phyloP scores from a whole-genome alignment of 495 filamentous ascomycete species.

The Aspergillus bertholletiae region DNA sequence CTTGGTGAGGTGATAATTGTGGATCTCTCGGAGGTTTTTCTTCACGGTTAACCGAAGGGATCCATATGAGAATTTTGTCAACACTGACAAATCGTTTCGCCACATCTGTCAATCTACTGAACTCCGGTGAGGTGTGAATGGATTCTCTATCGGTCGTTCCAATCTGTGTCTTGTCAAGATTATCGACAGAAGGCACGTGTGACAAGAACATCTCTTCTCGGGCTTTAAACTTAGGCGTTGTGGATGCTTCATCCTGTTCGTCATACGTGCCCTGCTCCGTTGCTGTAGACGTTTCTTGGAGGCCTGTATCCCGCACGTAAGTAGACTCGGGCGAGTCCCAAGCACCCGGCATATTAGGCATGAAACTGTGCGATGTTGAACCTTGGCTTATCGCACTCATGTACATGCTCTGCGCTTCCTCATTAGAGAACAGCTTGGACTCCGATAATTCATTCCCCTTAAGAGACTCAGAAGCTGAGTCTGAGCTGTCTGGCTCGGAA shows the following conservation, averaged over 20 bases:
- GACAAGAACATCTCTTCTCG: constrained; percentile 14
- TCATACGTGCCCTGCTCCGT: not conserved
- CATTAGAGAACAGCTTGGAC: constrained; percentile 82
- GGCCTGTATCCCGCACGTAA: not conserved
- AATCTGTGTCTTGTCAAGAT: constrained; percentile 9
- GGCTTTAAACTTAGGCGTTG: constrained; percentile 29
- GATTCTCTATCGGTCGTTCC: constrained; percentile 18
- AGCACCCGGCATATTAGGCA: constrained; percentile 54
- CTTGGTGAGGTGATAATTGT: constrained; percentile 4
- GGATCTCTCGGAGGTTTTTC: constrained; percentile 2
- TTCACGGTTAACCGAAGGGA: constrained; percentile 24
- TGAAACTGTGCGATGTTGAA: constrained; percentile 30
- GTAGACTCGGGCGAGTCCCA: constrained; percentile 48
- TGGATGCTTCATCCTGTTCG: constrained; percentile 17
- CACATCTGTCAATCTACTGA: constrained; percentile 24
- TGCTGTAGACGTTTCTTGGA: not conserved
- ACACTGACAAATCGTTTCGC: constrained; percentile 33
- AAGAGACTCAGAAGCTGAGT: constrained; percentile 18
- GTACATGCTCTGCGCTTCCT: constrained; percentile 95
- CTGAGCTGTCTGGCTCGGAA: constrained; percentile 24
- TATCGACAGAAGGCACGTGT: constrained; percentile 10
- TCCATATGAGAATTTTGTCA: constrained; percentile 33
- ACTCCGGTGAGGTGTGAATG: constrained; percentile 12
- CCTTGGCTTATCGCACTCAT: constrained; percentile 67
- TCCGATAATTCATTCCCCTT: constrained; percentile 53